Percentiles rank a stretch among this genome's conserved stretches.
These are phyloP conservation scores for Solanum sitiens DNA, from an alignment of 257 asterid genomes.

Conservation along the genomic window DNA sequence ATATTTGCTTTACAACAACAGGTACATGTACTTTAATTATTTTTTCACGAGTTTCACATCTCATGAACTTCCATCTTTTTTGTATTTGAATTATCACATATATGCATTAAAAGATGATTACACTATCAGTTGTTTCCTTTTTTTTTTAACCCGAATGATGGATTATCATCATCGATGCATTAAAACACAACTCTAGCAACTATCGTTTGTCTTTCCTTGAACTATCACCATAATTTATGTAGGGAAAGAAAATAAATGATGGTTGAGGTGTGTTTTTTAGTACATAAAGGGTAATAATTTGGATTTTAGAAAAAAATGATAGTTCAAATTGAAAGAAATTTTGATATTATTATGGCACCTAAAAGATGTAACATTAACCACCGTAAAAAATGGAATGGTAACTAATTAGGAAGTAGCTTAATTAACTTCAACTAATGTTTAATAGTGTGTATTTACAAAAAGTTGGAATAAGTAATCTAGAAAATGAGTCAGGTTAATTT, in stretches of 20 bases:
- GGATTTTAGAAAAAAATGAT: too few species aligned
- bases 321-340: too few species aligned
- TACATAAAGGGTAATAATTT: neutral
- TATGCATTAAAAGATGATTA: too few species aligned
- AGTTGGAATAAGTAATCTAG: neutral
- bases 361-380: neutral
- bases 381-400: neutral
- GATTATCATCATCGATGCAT: neutral
- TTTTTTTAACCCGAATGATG: neutral
- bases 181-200: neutral
- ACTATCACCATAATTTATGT: neutral
- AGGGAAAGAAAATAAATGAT: neutral
- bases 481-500: neutral
- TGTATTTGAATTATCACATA: neutral
- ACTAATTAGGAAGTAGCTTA: neutral
- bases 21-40: conserved; percentile 16
- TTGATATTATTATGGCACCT: neutral
- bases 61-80: neutral
- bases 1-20: conserved; percentile 77
- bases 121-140: neutral
- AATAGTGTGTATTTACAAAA: neutral
- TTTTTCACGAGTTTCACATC: neutral
- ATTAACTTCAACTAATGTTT: neutral
- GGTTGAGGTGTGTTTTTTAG: too few species aligned
- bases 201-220: neutral